phyloP scores from a whole-genome alignment of 1,284 basidiomycete genomes.

The Bothia castanella region DNA sequence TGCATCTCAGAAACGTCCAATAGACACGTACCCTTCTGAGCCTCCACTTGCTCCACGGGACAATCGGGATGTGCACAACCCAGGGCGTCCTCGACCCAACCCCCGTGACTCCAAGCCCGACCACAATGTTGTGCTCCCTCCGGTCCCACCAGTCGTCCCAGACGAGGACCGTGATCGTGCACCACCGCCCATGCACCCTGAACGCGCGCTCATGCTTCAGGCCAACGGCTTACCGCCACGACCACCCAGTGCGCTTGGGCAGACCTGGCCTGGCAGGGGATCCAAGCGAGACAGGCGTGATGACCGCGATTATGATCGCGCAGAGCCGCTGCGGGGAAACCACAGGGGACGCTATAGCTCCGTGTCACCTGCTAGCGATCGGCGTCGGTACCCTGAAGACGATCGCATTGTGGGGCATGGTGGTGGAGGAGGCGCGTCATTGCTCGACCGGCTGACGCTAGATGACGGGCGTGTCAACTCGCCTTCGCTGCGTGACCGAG shows the following conservation, averaged over 20 bases:
- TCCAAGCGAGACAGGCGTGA: conserved; percentile 25
- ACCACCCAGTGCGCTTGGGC: conserved; percentile 19
- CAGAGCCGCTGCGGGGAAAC: conserved; percentile 21
- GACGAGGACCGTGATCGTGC: conserved; percentile 14
- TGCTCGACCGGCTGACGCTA: conserved; percentile 38
- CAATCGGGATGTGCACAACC: conserved; percentile 3
- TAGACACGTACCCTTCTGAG: conserved; percentile 11
- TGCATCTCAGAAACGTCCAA: conserved; percentile 3
- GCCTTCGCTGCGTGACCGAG: conserved; percentile 39
- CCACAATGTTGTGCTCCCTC: conserved; percentile 6
- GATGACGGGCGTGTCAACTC: conserved; percentile 22
- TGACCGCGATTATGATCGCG: conserved; percentile 19
- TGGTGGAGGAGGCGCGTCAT: conserved; percentile 28
- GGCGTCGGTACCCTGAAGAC: conserved; percentile 18
- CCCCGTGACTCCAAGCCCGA: conserved; percentile 13
- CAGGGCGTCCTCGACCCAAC: conserved; percentile 10
- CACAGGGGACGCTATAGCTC: conserved; percentile 4
- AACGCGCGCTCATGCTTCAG: conserved; percentile 32
- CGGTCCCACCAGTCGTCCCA: neutral
- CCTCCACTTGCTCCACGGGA: conserved; percentile 6
- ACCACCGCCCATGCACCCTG: conserved; percentile 28
- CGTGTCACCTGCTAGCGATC: conserved; percentile 18
- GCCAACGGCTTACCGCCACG: conserved; percentile 30
- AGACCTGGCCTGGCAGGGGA: conserved; percentile 13
- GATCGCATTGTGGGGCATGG: conserved; percentile 2